Base-by-base conservation (phyloP, 2,329 filamentous ascomycete species). In the Alternaria sp. region DNA sequence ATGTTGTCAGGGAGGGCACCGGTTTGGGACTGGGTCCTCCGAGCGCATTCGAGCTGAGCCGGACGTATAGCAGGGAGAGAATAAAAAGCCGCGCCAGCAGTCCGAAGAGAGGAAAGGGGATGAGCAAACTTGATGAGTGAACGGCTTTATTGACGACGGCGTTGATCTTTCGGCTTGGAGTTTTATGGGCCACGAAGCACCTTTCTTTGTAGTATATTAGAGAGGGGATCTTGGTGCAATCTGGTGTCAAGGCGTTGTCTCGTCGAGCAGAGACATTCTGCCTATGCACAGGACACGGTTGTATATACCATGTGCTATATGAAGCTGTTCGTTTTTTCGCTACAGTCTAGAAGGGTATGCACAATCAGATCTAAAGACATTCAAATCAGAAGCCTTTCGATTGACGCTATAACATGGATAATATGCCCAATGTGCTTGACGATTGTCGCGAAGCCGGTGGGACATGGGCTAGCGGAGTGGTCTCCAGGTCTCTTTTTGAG, bases 51-150 rank as follows among this genome's bases (percentile, higher is more conserved):
- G 86, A 87, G 65, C 89, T 92, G 55, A 87, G 93, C 3, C 84
- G 94, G 67, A 96, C 92, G 0, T 94, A 97, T 75, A 97, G 93
- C 75, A 85, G 93, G 54, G 95, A 98, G 74, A 85, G 92, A 59
- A 79, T 97, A 10, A 87, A 76, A 81, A 84, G 82, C 70, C 70
- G 82, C 16, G 74, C 79, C 52, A 81, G 76, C 20, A 85, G 82
- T 69, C 85, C 85, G 12, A 83, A 81, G 50, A 81, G 83, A 53
- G 64, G 30, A 45, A 54, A 62, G 52, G 62, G 55, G n/a, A 66
- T 69, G 63, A 59, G 53, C 16, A 65, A 60, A 57, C 25, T 70
- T 45, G 68, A 72, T 16, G 67, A 71, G 43, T 71, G 32, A 63
- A 41, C 9, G 38, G 14, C 36, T 36, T n/a, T n/a, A 36, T n/a